Conservation (phyloP, 805 yeast genomes). For the Hanseniaspora valbyensis region DNA sequence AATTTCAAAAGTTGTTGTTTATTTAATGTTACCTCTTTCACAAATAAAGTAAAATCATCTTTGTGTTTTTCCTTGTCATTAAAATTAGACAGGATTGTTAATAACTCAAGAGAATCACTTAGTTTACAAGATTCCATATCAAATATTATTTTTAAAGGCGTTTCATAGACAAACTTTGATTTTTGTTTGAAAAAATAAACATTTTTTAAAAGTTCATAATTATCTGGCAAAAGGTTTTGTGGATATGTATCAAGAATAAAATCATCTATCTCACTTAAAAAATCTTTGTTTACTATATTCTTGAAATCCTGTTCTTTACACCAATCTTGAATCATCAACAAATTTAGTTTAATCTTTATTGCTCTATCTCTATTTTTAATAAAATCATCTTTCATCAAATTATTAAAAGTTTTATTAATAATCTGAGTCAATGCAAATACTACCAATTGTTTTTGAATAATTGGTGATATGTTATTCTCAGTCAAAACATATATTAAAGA, state of each 20-base stretch:
- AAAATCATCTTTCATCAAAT: constrained; percentile 59
- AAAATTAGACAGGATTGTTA: constrained; percentile 13
- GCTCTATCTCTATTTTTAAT: constrained; percentile 60
- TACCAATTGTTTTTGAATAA: constrained; percentile 66
- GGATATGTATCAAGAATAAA: constrained; percentile 3
- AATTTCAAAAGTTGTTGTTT: constrained; percentile 51
- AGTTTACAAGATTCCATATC: background rate
- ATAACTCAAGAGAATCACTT: constrained; percentile 7
- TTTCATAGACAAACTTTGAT: background rate
- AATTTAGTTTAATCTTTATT: constrained; percentile 75
- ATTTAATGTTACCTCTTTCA: background rate
- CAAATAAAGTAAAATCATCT: background rate
- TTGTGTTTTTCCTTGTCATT: constrained; percentile 9
- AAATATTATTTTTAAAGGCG: constrained; percentile 4
- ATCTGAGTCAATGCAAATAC: constrained; percentile 57
- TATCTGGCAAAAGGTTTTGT: background rate
- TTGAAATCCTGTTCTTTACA: constrained; percentile 35
- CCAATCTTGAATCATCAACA: constrained; percentile 91
- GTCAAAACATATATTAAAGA: constrained; percentile 70
- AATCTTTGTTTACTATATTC: constrained; percentile 11
- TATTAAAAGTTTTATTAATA: constrained; percentile 62
- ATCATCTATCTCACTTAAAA: constrained; percentile 5
- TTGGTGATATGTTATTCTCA: constrained; percentile 33
- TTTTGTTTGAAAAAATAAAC: background rate
- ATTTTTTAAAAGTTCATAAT: background rate